These are phyloP conservation scores for Acanthamoeba royreba DNA, from an alignment of 208 protist species.

Conservation along the genomic window DNA sequence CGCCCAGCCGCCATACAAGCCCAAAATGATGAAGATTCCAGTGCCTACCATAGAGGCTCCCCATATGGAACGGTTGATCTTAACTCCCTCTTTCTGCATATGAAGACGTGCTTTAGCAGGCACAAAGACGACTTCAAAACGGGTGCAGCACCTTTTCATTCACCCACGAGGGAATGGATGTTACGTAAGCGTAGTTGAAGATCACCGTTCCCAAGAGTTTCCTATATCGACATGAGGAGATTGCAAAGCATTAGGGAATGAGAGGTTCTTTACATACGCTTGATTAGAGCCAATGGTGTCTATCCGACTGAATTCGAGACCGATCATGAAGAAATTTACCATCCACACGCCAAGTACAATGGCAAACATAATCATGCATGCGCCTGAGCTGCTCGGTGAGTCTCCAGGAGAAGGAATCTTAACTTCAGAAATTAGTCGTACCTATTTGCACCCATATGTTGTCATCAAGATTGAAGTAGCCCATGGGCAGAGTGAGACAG, in stretches of 20 bases:
- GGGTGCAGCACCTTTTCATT: constrained; percentile 33
- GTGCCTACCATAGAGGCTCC: neutral
- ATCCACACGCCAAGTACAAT: neutral
- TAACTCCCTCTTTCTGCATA: neutral
- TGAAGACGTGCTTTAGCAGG: too few relatives aligned
- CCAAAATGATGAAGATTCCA: neutral
- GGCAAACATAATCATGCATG: neutral
- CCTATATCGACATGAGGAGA: too few relatives aligned
- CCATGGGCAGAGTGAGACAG: neutral
- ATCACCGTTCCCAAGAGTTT: neutral
- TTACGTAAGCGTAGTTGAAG: neutral
- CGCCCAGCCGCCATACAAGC: neutral
- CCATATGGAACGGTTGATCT: neutral
- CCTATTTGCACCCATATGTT: neutral
- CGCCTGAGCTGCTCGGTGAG: neutral
- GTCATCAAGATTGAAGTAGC: constrained; percentile 40
- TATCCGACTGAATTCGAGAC: neutral
- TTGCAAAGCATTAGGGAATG: too few relatives aligned
- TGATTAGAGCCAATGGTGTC: neutral
- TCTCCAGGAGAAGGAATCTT: too few relatives aligned
- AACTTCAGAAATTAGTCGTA: neutral
- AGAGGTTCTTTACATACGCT: neutral
- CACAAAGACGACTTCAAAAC: too few relatives aligned
- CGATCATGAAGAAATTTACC: neutral
- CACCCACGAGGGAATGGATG: neutral